These are phyloP conservation scores for Fusarium albosuccineum DNA, from an alignment of 2,329 filamentous ascomycete genomes.

Conservation along the genomic window DNA sequence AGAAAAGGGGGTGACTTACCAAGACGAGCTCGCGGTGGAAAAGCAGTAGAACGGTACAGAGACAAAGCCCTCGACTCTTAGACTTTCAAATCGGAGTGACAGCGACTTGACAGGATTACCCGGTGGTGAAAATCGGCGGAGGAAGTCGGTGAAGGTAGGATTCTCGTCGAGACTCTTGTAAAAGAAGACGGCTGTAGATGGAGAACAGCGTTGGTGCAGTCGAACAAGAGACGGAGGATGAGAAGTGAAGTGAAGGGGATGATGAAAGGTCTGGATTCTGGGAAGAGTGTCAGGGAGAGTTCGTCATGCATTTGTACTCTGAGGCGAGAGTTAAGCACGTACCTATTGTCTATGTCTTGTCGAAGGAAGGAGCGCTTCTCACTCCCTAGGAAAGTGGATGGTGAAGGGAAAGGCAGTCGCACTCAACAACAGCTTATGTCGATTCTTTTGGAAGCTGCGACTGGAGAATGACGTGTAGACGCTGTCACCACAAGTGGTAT, in stretches of 20 bases:
- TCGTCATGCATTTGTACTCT: neutral
- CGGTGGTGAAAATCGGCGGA: constrained; percentile 19
- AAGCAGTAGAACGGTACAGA: constrained; percentile 49
- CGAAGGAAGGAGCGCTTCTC: constrained; percentile 28
- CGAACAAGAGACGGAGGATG: constrained; percentile 24
- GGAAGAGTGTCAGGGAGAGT: neutral
- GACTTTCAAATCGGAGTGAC: constrained; percentile 39
- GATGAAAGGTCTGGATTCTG: constrained; percentile 17
- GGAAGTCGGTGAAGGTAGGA: neutral
- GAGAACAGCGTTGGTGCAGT: constrained; percentile 9
- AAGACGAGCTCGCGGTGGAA: constrained; percentile 46
- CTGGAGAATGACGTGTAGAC: neutral
- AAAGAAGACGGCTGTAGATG: constrained; percentile 20
- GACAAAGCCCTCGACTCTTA: constrained; percentile 49
- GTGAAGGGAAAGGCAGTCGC: neutral
- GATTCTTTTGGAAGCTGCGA: neutral
- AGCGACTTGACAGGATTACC: constrained; percentile 23
- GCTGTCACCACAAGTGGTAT: neutral
- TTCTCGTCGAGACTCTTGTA: constrained; percentile 17
- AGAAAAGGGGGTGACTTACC: constrained; percentile 45
- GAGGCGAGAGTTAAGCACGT: neutral
- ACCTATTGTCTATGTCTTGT: neutral
- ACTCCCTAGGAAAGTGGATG: neutral
- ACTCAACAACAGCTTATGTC: neutral
- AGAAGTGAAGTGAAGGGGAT: constrained; percentile 6